Evolutionary conservation across 345 rosid species (phyloP), one percentile per base, ranked within the genome.

Genomic region (Rhodamnia argentea): DNA sequence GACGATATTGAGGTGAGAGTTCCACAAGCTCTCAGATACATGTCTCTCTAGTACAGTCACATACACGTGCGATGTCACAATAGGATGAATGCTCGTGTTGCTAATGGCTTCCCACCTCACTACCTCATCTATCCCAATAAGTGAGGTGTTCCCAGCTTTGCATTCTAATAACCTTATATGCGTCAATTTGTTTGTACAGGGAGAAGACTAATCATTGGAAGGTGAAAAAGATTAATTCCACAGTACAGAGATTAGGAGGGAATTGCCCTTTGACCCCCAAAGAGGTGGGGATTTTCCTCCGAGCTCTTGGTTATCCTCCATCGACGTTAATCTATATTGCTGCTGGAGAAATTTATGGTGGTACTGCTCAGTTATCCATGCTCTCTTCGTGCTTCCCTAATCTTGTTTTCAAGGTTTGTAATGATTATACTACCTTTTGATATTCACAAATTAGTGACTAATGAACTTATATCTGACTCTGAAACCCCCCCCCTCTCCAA

Each of bases 331-430:
- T 96, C 58, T 97, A 96, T 88, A 91, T 97, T 81, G 99, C 99
- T 32, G 95, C 99, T 15, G 99, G 99, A 44, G 96, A 93, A 88
- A 95, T 95, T 83, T 97, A 94, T 90, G 98, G 99, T n/a, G 98
- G 98, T 26, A 89, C 90, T 87, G 87, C 92, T 89, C 95, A 88
- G 85, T 92, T 97, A 85, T 90, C 84, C 82, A 98, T 92, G 84
- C 96, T 97, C 52, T 91, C 78, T 37, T 90, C 93, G 1, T 92
- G 58, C 87, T 97, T 97, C 89, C 99, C 98, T 26, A 95, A 97
- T 90, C 89, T 93, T 56, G 89, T 96, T 83, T 94, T 91, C 86
- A 97, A 96, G 99, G 99, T 97, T 86, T 83, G 91, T 86, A 51
- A 18, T 47, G 83, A 26, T 86, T 85, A 87, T 82, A 27, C 27